Conservation (phyloP, 2,329 filamentous ascomycete species). For the Apiospora aurea region DNA sequence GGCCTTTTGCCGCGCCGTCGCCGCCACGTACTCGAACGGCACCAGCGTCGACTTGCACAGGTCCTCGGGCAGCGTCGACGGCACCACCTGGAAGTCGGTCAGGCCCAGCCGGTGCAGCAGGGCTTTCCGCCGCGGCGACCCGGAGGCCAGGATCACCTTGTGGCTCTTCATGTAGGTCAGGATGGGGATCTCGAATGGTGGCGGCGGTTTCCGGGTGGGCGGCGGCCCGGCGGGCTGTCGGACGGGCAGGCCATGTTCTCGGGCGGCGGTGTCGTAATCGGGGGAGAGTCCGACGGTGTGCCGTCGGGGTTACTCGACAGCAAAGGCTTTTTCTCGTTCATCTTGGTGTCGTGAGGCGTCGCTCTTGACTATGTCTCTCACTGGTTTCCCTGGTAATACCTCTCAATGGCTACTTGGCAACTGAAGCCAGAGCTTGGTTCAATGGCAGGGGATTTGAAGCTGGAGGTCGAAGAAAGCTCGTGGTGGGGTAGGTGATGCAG, state of each 20-base stretch:
- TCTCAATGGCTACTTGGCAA: background rate
- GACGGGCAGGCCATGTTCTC: conserved; percentile 44
- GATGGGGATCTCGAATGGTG: conserved; percentile 80
- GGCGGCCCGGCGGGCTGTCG: conserved; percentile 36
- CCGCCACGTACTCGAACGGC: conserved; percentile 89
- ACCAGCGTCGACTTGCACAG: conserved; percentile 76
- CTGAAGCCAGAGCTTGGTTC: conserved; percentile 1
- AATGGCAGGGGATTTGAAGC: background rate
- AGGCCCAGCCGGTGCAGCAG: conserved; percentile 86
- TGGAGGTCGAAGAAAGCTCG: conserved; percentile 16
- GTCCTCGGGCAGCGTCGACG: conserved; percentile 85
- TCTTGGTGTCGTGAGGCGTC: conserved; percentile 25
- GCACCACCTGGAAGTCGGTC: conserved; percentile 80
- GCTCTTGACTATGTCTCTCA: background rate
- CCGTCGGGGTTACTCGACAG: conserved; percentile 29
- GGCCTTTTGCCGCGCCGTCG: conserved; percentile 85
- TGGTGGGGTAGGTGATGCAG: conserved; percentile 28
- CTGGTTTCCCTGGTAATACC: background rate
- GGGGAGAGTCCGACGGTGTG: conserved; percentile 51
- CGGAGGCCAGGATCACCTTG: conserved; percentile 87
- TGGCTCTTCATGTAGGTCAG: conserved; percentile 78
- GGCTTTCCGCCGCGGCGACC: conserved; percentile 83
- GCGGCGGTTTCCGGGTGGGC: conserved; percentile 52
- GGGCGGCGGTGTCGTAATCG: conserved; percentile 51
- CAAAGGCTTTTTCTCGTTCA: conserved; percentile 35